Percentiles rank a stretch among this genome's conserved stretches.
Conservation (phyloP, 768 basidiomycete species). For the Hygrocybe punicea region DNA sequence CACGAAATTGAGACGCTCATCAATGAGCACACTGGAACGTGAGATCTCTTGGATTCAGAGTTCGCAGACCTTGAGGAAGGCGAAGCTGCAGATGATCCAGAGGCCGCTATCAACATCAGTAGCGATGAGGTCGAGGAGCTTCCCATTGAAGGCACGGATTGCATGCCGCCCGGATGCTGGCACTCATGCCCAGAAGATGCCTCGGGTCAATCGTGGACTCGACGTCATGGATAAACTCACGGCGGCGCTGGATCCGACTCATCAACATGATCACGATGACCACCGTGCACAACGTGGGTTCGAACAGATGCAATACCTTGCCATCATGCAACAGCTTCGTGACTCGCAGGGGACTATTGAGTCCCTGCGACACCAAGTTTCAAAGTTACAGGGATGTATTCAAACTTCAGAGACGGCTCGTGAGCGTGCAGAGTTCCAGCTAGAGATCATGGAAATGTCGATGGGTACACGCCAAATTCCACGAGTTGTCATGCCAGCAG, state of each 20-base stretch:
- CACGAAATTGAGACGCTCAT: constrained; percentile 21
- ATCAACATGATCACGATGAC: not conserved
- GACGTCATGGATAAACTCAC: not conserved
- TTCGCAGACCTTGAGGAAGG: constrained; percentile 11
- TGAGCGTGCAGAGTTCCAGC: too few relatives aligned
- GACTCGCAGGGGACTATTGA: not conserved
- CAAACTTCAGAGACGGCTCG: too few relatives aligned
- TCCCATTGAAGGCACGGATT: too few relatives aligned
- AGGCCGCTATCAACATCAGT: not conserved
- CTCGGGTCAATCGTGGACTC: not conserved
- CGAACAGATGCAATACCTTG: not conserved
- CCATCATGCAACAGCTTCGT: not conserved
- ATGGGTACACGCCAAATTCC: too few relatives aligned
- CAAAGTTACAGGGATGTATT: too few relatives aligned
- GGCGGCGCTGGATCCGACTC: not conserved
- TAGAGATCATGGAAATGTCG: too few relatives aligned
- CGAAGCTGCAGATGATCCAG: not conserved
- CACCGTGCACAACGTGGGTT: not conserved
- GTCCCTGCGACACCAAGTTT: too few relatives aligned
- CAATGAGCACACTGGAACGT: constrained; percentile 18
- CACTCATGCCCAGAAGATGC: not conserved
- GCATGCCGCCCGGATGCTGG: not conserved
- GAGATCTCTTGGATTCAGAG: constrained; percentile 15
- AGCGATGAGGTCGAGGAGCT: not conserved
- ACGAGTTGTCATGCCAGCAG: not conserved